Conservation (phyloP, 805 yeast genomes). For the Candida alai region DNA sequence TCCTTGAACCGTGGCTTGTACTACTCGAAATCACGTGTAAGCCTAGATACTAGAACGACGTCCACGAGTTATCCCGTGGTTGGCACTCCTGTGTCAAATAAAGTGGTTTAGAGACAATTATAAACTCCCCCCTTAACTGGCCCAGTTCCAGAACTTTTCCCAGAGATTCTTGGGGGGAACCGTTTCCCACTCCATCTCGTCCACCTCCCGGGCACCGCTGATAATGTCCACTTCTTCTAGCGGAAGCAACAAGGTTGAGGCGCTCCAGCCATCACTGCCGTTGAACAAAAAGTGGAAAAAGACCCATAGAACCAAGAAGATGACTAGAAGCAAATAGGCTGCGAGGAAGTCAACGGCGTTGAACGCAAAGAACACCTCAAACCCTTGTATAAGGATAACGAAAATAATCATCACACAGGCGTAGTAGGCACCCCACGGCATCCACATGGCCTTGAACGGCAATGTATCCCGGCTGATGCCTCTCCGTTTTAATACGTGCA, state of each 20-base stretch:
- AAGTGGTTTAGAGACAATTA: too few species aligned
- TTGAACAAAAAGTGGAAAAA: slow-evolving; percentile 52
- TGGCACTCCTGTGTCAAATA: too few species aligned
- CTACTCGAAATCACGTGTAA: too few species aligned
- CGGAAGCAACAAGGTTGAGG: slow-evolving; percentile 35
- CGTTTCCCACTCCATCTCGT: slow-evolving; percentile 53
- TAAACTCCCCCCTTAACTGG: slow-evolving; percentile 18
- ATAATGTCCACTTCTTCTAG: slow-evolving; percentile 66
- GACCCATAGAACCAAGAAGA: slow-evolving; percentile 54
- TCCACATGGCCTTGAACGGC: slow-evolving; percentile 68
- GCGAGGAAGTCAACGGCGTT: slow-evolving; percentile 59
- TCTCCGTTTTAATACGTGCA: slow-evolving; percentile 58
- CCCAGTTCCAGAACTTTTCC: slow-evolving; percentile 52
- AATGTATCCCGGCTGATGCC: slow-evolving; percentile 64
- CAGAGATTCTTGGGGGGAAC: slow-evolving; percentile 48
- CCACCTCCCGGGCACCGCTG: slow-evolving; percentile 61
- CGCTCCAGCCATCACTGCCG: slow-evolving; percentile 25
- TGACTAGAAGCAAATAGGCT: slow-evolving; percentile 64
- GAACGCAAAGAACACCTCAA: slow-evolving; percentile 54
- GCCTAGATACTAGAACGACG: too few species aligned
- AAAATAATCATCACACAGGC: slow-evolving; percentile 50
- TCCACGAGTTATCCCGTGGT: too few species aligned
- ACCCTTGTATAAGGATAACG: slow-evolving; percentile 72
- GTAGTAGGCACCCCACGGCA: slow-evolving; percentile 68
- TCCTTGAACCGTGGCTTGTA: too few species aligned